Evolutionary conservation across 208 protist genomes (phyloP), one percentile per base, ranked within the genome.

Genomic region (Novymonas esmeraldas): DNA sequence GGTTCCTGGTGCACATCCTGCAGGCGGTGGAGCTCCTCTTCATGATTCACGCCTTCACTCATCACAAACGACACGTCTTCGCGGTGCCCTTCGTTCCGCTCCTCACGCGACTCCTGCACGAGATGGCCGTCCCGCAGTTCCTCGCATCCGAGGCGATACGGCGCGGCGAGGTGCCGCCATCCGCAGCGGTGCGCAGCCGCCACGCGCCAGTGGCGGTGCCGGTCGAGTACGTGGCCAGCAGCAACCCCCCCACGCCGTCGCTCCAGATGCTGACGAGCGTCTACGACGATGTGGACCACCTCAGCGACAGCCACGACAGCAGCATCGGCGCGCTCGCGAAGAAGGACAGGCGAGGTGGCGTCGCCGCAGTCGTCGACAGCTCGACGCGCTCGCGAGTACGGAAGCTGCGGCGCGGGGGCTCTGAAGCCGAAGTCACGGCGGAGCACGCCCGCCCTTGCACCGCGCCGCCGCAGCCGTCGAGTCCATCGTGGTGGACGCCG

Each of bases 61-160:
- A 51, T n/a, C 72, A 84, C 54, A 65, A 72, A 48, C 59, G 71
- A 22, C 24, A 72, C 16, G 48, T 75, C 16, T 73, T 90, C 44
- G 52, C 73, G 3, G 57, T 90, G 28, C 76, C 87, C 0, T 88
- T 87, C 51, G 58, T 74, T 26, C 79, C 71, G 11, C 75, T 93
- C 16, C 42, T 74, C 0, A 87, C 75, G 24, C 81, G 72, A 10
- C 64, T 80, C 10, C 77, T 93, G 16, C 64, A 79, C 49, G 68
- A 83, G 14, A 24, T 88, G 13, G 74, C 73, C 1, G 44, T 74
- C 7, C 57, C 81, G 49, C 79, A 90, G 54, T 81, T 70, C 38
- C 34, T 84, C 16, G 77, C 78, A 1, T 55, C 60, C 18, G 65
- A 76, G 48, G 70, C 69, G 4, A 76, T 78, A 18, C 64, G 71